A percentile compares a stretch with the other conserved stretches of the same genome.
These are phyloP conservation scores for Trichoderma simmonsii DNA, from an alignment of 2,329 filamentous ascomycete genomes.

Conservation along the genomic window DNA sequence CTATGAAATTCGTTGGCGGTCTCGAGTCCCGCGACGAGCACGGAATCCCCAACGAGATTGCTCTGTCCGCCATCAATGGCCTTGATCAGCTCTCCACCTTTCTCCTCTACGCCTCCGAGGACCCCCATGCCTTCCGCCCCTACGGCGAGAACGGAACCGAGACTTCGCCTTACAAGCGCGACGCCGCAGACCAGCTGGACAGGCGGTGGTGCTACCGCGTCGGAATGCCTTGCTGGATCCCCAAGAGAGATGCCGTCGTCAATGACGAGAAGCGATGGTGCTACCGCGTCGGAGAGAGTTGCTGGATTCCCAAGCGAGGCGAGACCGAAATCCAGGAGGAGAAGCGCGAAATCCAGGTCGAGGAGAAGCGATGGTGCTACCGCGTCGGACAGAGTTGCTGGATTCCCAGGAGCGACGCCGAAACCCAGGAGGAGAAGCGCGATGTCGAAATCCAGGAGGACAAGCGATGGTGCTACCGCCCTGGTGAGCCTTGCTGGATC, in stretches of 20 bases:
- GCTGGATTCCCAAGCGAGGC: conserved; percentile 24
- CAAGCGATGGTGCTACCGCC: conserved; percentile 26
- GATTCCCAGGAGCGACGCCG: neutral
- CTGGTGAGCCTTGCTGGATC: conserved; percentile 33
- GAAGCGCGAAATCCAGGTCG: conserved; percentile 29
- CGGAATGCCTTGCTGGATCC: conserved; percentile 37
- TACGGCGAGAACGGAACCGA: conserved; percentile 24
- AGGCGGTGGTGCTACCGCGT: conserved; percentile 26
- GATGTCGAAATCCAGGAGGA: conserved; percentile 29
- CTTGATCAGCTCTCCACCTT: conserved; percentile 39
- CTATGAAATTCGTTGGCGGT: conserved; percentile 27
- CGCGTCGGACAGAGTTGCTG: conserved; percentile 34
- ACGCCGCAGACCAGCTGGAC: conserved; percentile 19
- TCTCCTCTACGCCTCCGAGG: conserved; percentile 31
- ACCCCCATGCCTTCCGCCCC: conserved; percentile 33
- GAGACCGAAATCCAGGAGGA: neutral
- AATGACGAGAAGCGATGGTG: conserved; percentile 23
- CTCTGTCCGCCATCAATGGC: conserved; percentile 38
- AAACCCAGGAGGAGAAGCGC: conserved; percentile 15
- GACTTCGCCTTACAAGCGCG: conserved; percentile 34
- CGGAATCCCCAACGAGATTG: conserved; percentile 34
- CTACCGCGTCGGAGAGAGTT: conserved; percentile 29
- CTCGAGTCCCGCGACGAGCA: conserved; percentile 27
- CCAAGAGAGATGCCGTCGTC: conserved; percentile 1
- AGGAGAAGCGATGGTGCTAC: conserved; percentile 25